A percentile compares a stretch with the other conserved stretches of the same genome.
phyloP scores from a whole-genome alignment of 1,139 yeast genomes.

The Candida frijolesensis region DNA sequence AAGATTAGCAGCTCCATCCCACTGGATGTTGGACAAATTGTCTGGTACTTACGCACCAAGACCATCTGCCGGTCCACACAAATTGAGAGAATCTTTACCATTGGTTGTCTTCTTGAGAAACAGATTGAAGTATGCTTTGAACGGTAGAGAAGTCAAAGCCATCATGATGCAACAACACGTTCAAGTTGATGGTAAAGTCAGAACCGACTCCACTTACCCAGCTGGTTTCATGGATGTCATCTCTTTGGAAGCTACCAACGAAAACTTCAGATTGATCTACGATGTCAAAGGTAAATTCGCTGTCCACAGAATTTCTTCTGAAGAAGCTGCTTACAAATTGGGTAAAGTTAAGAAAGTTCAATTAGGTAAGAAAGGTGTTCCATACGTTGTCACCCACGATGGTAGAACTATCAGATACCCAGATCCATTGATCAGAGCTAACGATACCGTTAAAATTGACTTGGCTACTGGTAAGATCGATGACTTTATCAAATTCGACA shows the following conservation, averaged over 20 bases:
- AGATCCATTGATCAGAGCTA: slow-evolving; percentile 93
- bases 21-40: slow-evolving; percentile 99
- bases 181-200: slow-evolving; percentile 98
- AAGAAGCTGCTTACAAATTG: slow-evolving; percentile 97
- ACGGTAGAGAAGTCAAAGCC: slow-evolving; percentile 99
- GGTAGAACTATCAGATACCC: slow-evolving; percentile 99
- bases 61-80: slow-evolving; percentile 99
- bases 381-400: slow-evolving; percentile 98
- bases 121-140: slow-evolving; percentile 99
- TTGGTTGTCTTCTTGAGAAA: slow-evolving; percentile 97
- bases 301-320: slow-evolving; percentile 98
- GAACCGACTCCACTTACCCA: slow-evolving; percentile 98
- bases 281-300: slow-evolving; percentile 99
- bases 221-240: slow-evolving; percentile 99
- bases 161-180: slow-evolving; percentile 99
- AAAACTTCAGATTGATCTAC: slow-evolving; percentile 97
- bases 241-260: slow-evolving; percentile 96
- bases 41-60: slow-evolving; percentile 99
- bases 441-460: slow-evolving; percentile 97
- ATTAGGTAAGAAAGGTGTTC: slow-evolving; percentile 97
- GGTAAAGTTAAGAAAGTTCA: slow-evolving; percentile 97
- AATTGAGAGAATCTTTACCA: slow-evolving; percentile 98
- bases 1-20: slow-evolving; percentile 99
- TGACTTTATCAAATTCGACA: slow-evolving; percentile 90
- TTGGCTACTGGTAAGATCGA: slow-evolving; percentile 93